Evolutionary conservation across 495 filamentous ascomycete species (phyloP).

Genomic region (Pseudomonodictys pantanalensis): DNA sequence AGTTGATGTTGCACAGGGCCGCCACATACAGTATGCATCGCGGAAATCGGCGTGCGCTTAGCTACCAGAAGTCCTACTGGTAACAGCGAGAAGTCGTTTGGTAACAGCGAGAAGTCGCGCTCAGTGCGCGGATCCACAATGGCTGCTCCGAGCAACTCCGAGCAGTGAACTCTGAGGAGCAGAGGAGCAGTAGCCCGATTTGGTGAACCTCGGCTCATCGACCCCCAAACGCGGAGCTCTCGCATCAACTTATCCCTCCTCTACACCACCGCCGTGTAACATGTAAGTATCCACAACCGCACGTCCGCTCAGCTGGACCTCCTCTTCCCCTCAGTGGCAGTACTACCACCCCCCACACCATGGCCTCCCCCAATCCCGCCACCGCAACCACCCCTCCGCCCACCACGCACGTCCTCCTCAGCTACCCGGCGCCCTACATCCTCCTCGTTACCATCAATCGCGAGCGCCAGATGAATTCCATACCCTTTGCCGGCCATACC

Average conservation of each 20-base stretch:
- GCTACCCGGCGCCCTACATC: conserved; percentile 34
- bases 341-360: not conserved
- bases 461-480: conserved; percentile 33
- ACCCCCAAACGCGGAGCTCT: no score
- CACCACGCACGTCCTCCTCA: conserved; percentile 32
- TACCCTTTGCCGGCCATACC: conserved; percentile 47
- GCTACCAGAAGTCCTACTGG: no score
- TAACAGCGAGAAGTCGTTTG: no score
- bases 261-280: no score
- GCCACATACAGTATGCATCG: not conserved
- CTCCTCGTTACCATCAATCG: conserved; percentile 39
- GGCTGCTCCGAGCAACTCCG: no score
- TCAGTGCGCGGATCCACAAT: no score
- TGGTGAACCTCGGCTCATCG: no score
- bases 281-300: not conserved
- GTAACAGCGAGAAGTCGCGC: no score
- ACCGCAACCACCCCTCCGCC: conserved; percentile 29
- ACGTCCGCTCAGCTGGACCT: not conserved
- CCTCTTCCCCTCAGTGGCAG: not conserved
- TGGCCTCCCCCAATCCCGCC: conserved; percentile 7
- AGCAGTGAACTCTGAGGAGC: no score
- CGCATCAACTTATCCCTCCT: no score
- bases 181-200: no score
- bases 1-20: not conserved
- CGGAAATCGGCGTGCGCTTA: no score